Base-by-base conservation (phyloP, 2,329 filamentous ascomycete species). In the Neodidymelliopsis sp. region DNA sequence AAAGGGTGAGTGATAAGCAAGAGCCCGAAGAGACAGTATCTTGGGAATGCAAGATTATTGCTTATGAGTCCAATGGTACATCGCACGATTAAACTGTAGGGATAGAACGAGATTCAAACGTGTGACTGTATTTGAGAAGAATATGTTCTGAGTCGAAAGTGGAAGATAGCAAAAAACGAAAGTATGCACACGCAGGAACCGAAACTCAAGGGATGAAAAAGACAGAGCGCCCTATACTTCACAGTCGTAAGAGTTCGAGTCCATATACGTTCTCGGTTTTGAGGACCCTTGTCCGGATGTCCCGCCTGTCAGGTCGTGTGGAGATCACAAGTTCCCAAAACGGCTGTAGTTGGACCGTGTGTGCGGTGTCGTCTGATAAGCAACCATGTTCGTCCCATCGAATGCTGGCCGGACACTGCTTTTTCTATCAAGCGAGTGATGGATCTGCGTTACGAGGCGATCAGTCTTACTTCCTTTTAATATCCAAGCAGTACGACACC, bases 331-430 rank as follows among this genome's bases (percentile, higher is more conserved):
- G 29, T 18, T 38, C 57, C 57, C 37, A 34, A 56, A 63, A 55
- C 22, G 56, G 59, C 30, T 22, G 40, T 51, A 38, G 49, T 35
- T 60, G 60, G 56, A 54, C 48, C 53, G 58, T 57, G 54, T 53
- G 53, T 36, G 50, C 59, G 59, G 56, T 53, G 54, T 61, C 49
- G 57, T 52, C 60, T 62, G 68, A 71, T 72, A 72, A 72, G 68
- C 49, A 63, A 53, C 54, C 60, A 48, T 62, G 60, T 49, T 40
- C 35, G 24, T 44, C 36, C 44, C 53, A 56, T 55, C 43, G 53
- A 48, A 39, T 45, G 44, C 47, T 53, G 56, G 11, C 4, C 31
- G 4, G 2, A 1, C 27, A 20, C 13, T 52, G 50, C 47, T 37
- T 60, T 45, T 56, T 54, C 48, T 47, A 50, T 40, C 49, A 63